Evolutionary conservation across 2,329 filamentous ascomycete genomes (phyloP), one percentile per base, ranked within the genome.

Genomic region (Epichloe aotearoae): DNA sequence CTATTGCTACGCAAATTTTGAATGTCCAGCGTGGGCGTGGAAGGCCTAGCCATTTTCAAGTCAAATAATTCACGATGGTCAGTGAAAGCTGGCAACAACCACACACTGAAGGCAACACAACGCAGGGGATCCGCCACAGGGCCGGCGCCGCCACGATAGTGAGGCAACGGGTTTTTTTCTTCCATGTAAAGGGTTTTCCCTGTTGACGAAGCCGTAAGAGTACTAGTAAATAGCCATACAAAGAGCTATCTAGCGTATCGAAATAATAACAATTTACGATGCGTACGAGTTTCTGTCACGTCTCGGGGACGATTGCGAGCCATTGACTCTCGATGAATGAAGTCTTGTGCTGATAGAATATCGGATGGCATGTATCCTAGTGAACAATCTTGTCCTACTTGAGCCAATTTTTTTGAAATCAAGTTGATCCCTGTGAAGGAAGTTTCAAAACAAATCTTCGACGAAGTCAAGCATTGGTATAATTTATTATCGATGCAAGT

Each of bases 1-100:
- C 62, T 76, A 79, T 61, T 89, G 84, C 64, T 91, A 88, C 61
- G 79, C 86, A 23, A 90, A 87, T 61, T 90, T 87, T 61, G 82
- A 87, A 63, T 79, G 81, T 58, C 68, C 68, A 6, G 65, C 64
- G 4, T 79, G 77, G 74, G 66, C 62, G 42, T 53, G 52, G 52
- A 51, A 23, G 36, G 19, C 26, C 12, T 50, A 39, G 46, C 37
- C 2, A 47, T 10, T 23, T 40, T 19, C 2, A 43, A 43, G 26
- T n/a, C 5, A 41, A 11, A 38, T n/a, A 7, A 5, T 5, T n/a
- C 8, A 38, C 36, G n/a, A 41, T 14, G 34, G 26, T 26, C 26
- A 26, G 7, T 2, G 26, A 26, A 26, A 26, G 26, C 26, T 26
- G 26, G 26, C 26, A 26, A 26, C 7, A 26, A 8, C 26, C 26